phyloP scores from a whole-genome alignment of 768 basidiomycete species.

The Lactarius sanguifluus region DNA sequence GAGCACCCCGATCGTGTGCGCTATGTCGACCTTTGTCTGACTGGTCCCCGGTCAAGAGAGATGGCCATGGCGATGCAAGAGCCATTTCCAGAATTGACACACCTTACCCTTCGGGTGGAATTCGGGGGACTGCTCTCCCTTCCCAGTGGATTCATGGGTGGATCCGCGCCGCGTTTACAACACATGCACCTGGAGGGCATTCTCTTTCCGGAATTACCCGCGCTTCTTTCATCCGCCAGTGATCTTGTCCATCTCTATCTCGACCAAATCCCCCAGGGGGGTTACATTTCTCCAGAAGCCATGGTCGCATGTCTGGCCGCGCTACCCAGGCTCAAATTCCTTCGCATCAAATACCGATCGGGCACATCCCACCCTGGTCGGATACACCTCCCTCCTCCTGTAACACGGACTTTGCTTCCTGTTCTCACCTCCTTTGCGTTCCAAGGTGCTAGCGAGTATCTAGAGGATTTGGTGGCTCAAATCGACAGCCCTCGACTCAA shows the following conservation, averaged over 20 bases:
- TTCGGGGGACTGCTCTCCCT: neutral
- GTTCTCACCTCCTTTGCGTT: neutral
- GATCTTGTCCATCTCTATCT: neutral
- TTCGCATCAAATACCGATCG: neutral
- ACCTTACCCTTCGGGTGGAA: too few species aligned
- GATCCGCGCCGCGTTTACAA: neutral
- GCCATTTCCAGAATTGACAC: too few species aligned
- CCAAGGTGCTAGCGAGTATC: neutral
- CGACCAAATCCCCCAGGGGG: neutral
- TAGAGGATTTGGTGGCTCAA: neutral
- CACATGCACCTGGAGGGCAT: neutral
- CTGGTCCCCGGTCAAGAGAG: neutral
- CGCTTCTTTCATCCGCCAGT: neutral
- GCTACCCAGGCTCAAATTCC: neutral
- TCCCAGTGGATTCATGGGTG: constrained; percentile 1
- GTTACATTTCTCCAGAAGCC: neutral
- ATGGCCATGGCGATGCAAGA: neutral
- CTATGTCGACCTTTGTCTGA: neutral
- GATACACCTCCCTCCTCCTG: neutral
- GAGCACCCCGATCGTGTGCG: neutral
- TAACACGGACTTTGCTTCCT: neutral
- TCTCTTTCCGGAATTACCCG: neutral
- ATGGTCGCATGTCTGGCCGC: neutral
- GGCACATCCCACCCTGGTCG: neutral
- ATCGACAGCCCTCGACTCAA: neutral